Evolutionary conservation across 1,139 yeast genomes (phyloP).

Genomic region (Arxiozyma telluris): DNA sequence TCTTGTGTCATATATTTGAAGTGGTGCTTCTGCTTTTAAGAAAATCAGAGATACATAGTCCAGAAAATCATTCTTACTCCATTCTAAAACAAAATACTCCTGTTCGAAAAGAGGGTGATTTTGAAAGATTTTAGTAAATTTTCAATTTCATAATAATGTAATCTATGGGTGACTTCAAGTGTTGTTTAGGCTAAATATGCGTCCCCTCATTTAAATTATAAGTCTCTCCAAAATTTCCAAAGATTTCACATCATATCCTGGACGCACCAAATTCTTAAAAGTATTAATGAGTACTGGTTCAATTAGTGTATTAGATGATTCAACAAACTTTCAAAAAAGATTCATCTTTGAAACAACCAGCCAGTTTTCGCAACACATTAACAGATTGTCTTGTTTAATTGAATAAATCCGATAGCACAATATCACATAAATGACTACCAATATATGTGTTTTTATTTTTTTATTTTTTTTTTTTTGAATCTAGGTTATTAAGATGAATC

Average conservation of each 20-base stretch:
- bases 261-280: background rate
- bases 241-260: background rate
- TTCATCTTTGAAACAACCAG: background rate
- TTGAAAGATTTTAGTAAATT: background rate
- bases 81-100: background rate
- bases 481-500: background rate
- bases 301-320: background rate
- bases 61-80: too few relatives aligned
- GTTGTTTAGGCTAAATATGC: background rate
- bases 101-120: background rate
- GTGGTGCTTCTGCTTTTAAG: background rate
- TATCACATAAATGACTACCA: background rate
- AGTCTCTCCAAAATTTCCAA: background rate
- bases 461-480: too few relatives aligned
- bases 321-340: background rate
- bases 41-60: background rate
- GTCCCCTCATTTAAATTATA: too few relatives aligned
- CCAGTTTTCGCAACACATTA: background rate
- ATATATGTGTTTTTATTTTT: background rate
- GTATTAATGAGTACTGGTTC: background rate
- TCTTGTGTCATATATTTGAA: background rate
- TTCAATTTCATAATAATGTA: background rate
- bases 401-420: background rate
- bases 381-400: background rate
- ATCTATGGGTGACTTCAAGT: background rate